Evolutionary conservation across 2,329 filamentous ascomycete species (phyloP).

Genomic region (Ophiostoma perfectum): DNA sequence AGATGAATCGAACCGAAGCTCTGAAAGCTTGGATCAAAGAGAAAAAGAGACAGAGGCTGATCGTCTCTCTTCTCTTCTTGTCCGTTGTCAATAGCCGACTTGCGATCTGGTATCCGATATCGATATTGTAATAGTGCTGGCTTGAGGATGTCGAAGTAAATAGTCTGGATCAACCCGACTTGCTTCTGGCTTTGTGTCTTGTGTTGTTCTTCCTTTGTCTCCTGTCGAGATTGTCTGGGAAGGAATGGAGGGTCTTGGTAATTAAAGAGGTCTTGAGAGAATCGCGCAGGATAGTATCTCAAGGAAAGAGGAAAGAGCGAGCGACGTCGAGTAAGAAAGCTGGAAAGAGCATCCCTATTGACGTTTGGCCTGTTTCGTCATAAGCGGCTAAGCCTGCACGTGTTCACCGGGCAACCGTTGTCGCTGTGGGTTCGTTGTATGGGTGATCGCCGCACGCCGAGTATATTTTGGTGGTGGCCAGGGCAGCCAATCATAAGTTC

Average conservation of each 20-base stretch:
- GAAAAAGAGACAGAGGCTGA: background rate
- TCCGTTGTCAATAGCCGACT: background rate
- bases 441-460: constrained; percentile 2
- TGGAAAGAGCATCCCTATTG: constrained; percentile 18
- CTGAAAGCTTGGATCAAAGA: background rate
- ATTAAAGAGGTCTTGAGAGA: constrained; percentile 8
- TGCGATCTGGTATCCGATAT: background rate
- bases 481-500: background rate
- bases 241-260: background rate
- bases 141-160: background rate
- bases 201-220: background rate
- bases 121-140: constrained; percentile 5
- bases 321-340: constrained; percentile 13
- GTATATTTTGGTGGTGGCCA: background rate
- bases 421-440: constrained; percentile 19
- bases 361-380: constrained; percentile 26
- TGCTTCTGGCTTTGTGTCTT: background rate
- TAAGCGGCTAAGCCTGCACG: background rate
- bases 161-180: background rate
- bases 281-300: background rate
- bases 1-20: background rate
- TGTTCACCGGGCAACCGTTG: constrained; percentile 26
- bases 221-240: background rate
- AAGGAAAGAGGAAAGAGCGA: constrained; percentile 16
- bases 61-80: background rate